Conservation (phyloP, 768 basidiomycete species). For the Boletus patriciae region DNA sequence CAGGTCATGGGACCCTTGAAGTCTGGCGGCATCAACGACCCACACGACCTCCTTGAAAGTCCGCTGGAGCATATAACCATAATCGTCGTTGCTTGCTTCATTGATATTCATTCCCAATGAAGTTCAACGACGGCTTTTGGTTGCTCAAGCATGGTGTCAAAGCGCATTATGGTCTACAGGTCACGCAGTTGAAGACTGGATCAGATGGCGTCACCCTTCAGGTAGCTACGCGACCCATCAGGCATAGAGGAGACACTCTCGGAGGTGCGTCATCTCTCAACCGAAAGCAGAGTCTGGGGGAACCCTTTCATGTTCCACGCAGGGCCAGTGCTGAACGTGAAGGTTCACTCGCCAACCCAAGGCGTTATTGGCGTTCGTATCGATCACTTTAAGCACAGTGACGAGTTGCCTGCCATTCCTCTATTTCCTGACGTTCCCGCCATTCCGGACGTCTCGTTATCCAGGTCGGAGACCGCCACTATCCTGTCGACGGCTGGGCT, state of each 20-base stretch:
- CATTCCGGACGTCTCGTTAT: conserved; percentile 43
- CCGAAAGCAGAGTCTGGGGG: not conserved
- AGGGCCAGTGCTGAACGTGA: conserved; percentile 32
- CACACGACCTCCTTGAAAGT: not conserved
- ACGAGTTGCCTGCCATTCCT: conserved; percentile 49
- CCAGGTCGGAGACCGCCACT: conserved; percentile 22
- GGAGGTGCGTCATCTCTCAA: conserved; percentile 41
- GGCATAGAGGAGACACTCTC: conserved; percentile 63
- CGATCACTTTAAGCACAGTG: conserved; percentile 48
- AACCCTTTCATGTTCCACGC: not conserved
- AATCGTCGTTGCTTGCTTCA: not conserved
- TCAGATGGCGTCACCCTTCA: conserved; percentile 53
- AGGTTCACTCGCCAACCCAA: conserved; percentile 55
- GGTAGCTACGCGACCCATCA: conserved; percentile 60
- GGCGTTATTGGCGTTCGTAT: conserved; percentile 58
- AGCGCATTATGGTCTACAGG: conserved; percentile 61
- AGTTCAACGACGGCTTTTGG: conserved; percentile 77
- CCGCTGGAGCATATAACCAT: not conserved
- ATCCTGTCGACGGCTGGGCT: conserved; percentile 49
- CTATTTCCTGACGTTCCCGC: conserved; percentile 63
- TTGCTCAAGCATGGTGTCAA: conserved; percentile 61
- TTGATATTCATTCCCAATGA: conserved; percentile 41
- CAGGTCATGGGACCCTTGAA: not conserved
- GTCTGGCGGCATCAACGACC: not conserved
- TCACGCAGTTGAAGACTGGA: conserved; percentile 47